Evolutionary conservation across 768 basidiomycete genomes (phyloP).

Genomic region (Termitomyces sp.): DNA sequence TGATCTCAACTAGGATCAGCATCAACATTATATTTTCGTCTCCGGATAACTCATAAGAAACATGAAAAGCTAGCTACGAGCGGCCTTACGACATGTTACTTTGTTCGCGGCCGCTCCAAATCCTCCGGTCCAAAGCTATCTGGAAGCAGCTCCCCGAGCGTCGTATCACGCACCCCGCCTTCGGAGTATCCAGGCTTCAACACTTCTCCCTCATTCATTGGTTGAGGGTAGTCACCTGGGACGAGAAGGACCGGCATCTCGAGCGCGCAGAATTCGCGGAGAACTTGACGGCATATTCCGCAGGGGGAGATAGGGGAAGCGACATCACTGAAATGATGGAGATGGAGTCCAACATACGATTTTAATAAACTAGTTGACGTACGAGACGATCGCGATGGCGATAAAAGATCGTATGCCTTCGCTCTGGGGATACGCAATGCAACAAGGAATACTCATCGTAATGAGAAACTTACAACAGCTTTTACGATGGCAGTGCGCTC

Average conservation of each 20-base stretch:
- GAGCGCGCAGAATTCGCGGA: constrained; percentile 78
- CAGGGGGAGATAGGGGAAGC: constrained; percentile 71
- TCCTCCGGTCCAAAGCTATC: constrained; percentile 87
- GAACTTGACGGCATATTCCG: constrained; percentile 89
- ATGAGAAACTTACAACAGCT: constrained; percentile 60
- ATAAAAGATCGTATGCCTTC: constrained; percentile 67
- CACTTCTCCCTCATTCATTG: constrained; percentile 24
- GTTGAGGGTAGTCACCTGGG: constrained; percentile 53
- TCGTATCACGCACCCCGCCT: constrained; percentile 56
- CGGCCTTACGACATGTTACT: background rate
- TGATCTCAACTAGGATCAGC: too few relatives aligned
- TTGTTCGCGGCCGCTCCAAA: constrained; percentile 43
- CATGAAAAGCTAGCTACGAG: background rate
- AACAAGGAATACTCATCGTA: background rate
- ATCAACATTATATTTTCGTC: too few relatives aligned
- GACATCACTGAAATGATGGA: constrained; percentile 53
- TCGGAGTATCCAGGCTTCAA: constrained; percentile 35
- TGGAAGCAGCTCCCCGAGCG: constrained; percentile 70
- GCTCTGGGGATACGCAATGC: constrained; percentile 42
- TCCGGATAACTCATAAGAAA: background rate
- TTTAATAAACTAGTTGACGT: constrained; percentile 16
- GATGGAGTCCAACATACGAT: background rate
- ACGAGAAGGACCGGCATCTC: constrained; percentile 71
- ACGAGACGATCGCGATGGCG: constrained; percentile 81
- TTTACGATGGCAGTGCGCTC: constrained; percentile 95